Evolutionary conservation across 257 asterid species (phyloP).

Genomic region (Plantago ovata): DNA sequence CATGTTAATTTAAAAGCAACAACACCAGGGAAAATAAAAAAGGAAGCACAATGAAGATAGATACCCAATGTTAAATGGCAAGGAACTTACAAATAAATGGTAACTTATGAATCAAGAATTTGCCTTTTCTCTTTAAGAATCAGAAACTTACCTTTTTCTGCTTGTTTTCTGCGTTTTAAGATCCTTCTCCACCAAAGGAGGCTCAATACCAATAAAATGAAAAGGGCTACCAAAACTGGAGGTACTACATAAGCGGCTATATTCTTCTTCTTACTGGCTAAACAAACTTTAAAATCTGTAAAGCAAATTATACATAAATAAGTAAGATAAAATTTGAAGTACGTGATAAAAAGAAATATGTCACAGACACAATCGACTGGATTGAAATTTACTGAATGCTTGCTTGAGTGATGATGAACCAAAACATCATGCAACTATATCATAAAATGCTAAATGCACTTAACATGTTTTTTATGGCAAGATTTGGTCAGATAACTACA

Average conservation of each 20-base stretch:
- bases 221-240: constrained; percentile 36
- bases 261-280: constrained; percentile 48
- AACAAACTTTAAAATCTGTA: constrained; percentile 72
- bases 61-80: not conserved
- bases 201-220: constrained; percentile 33
- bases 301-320: constrained; percentile 3
- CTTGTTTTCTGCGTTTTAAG: constrained; percentile 35
- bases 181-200: constrained; percentile 66
- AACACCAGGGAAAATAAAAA: no score
- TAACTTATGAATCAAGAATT: constrained; percentile 12
- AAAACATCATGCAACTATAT: no score
- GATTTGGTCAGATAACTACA: no score
- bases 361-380: constrained; percentile 4
- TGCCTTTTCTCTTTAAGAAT: not conserved
- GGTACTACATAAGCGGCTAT: constrained; percentile 40
- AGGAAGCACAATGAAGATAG: no score
- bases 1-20: not conserved
- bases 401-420: no score
- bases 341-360: constrained; percentile 7
- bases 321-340: constrained; percentile 3
- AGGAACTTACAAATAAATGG: not conserved
- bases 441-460: no score
- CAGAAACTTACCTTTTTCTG: constrained; percentile 39
- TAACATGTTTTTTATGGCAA: no score
- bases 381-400: not conserved